A percentile compares a stretch with the other conserved stretches of the same genome.
These are phyloP conservation scores for Chaetomium tenue DNA, from an alignment of 495 filamentous ascomycete genomes.

Conservation along the genomic window DNA sequence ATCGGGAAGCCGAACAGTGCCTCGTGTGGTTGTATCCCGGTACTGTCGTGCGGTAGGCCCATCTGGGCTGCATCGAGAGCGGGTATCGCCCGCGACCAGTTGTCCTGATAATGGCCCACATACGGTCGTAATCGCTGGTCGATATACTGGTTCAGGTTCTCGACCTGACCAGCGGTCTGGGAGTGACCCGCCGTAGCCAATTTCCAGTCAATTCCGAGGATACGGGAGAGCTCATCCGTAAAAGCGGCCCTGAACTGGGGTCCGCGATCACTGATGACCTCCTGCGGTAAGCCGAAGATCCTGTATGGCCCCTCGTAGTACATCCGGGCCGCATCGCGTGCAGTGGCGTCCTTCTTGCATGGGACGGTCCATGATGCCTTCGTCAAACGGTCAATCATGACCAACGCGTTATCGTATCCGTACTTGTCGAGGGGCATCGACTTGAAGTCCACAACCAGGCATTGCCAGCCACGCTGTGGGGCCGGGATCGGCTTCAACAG, in stretches of 20 bases:
- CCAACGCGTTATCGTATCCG: neutral
- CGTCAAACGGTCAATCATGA: neutral
- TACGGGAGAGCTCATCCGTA: neutral
- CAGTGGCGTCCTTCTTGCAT: too few relatives aligned
- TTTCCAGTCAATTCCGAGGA: neutral
- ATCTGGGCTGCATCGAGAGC: conserved; percentile 6
- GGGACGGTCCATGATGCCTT: neutral
- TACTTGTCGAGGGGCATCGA: neutral
- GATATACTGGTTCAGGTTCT: conserved; percentile 2
- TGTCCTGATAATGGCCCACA: conserved; percentile 1
- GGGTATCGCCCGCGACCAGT: neutral
- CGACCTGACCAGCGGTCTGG: neutral
- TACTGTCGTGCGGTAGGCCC: conserved; percentile 11
- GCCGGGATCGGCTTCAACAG: too few relatives aligned
- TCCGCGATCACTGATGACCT: neutral
- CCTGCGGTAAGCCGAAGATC: too few relatives aligned
- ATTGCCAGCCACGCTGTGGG: neutral
- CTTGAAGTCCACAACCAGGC: neutral
- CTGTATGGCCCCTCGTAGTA: too few relatives aligned
- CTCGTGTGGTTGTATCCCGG: conserved; percentile 7
- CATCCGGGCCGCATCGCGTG: too few relatives aligned
- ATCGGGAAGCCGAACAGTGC: conserved; percentile 4
- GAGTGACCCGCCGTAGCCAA: neutral
- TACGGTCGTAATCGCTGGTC: neutral
- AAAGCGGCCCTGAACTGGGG: neutral